phyloP scores from a whole-genome alignment of 106 monocot species.

The Apostasia shenzhenica region DNA sequence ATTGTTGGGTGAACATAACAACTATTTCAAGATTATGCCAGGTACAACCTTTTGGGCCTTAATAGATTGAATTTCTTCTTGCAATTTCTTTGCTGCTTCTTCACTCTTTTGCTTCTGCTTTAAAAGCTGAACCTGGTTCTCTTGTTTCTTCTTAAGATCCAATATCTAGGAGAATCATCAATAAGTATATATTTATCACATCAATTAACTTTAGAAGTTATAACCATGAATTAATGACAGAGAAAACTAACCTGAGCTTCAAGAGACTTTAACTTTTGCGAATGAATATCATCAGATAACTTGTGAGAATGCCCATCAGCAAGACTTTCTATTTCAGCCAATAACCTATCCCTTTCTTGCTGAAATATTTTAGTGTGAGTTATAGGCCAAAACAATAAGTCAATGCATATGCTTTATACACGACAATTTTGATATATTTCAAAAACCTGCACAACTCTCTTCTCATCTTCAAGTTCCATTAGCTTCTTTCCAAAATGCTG shows the following conservation, averaged over 20 bases:
- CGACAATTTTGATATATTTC: not conserved
- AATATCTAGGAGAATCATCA: conserved; percentile 43
- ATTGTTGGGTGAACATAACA: conserved; percentile 1
- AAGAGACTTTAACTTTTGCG: conserved; percentile 81
- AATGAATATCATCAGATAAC: conserved; percentile 64
- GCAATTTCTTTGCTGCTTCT: conserved; percentile 90
- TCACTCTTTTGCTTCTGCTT: conserved; percentile 99
- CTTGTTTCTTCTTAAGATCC: conserved; percentile 98
- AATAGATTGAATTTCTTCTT: conserved; percentile 95
- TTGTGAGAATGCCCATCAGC: conserved; percentile 66
- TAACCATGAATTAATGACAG: conserved; percentile 4
- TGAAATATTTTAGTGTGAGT: conserved; percentile 30
- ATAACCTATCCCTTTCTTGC: conserved; percentile 81
- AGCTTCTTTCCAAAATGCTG: conserved; percentile 97
- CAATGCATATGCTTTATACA: not conserved
- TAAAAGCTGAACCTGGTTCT: conserved; percentile 90
- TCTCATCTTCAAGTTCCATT: conserved; percentile 96
- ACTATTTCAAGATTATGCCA: not conserved
- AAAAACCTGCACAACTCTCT: conserved; percentile 69
- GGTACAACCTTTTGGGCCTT: conserved; percentile 81
- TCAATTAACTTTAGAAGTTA: not conserved
- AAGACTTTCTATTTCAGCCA: conserved; percentile 87
- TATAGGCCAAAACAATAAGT: not conserved
- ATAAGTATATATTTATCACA: not conserved
- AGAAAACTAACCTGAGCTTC: conserved; percentile 69